phyloP scores from a whole-genome alignment of 2,329 filamentous ascomycete species.

The Clarireedia sp. region DNA sequence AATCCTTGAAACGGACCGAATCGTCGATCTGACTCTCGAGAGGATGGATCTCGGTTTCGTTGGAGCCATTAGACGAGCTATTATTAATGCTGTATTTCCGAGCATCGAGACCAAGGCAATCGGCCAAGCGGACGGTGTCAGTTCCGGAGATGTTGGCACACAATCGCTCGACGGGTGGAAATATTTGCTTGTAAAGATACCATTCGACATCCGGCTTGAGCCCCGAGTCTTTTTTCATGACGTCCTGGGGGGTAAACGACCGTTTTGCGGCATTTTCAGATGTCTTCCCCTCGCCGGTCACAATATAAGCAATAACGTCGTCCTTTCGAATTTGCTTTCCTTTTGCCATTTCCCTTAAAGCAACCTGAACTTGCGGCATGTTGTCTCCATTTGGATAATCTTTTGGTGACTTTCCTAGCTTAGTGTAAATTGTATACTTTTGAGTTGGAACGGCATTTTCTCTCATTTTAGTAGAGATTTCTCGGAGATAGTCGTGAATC shows the following conservation, averaged over 20 bases:
- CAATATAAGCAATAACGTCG: conserved; percentile 93
- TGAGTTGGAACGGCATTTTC: conserved; percentile 63
- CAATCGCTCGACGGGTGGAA: conserved; percentile 93
- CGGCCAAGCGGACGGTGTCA: conserved; percentile 79
- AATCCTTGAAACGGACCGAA: conserved; percentile 77
- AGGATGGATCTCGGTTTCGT: conserved; percentile 71
- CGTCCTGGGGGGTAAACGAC: conserved; percentile 78
- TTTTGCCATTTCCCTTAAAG: conserved; percentile 75
- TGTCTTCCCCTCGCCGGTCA: conserved; percentile 62
- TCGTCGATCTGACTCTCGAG: conserved; percentile 94
- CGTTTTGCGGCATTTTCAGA: conserved; percentile 75
- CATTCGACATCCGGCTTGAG: conserved; percentile 90
- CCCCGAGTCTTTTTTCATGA: conserved; percentile 66
- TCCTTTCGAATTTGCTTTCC: conserved; percentile 86
- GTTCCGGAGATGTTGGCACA: conserved; percentile 94
- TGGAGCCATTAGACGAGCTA: conserved; percentile 39
- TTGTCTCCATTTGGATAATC: conserved; percentile 91
- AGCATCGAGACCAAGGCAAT: conserved; percentile 87
- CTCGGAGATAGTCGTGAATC: conserved; percentile 86
- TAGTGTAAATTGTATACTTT: conserved; percentile 97
- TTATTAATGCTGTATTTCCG: conserved; percentile 73
- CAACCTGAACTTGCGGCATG: conserved; percentile 97
- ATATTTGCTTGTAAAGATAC: conserved; percentile 97
- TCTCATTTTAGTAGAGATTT: conserved; percentile 81
- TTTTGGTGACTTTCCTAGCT: conserved; percentile 86